Evolutionary conservation across 2,329 filamentous ascomycete genomes (phyloP).

Genomic region (Saccharata proteae): DNA sequence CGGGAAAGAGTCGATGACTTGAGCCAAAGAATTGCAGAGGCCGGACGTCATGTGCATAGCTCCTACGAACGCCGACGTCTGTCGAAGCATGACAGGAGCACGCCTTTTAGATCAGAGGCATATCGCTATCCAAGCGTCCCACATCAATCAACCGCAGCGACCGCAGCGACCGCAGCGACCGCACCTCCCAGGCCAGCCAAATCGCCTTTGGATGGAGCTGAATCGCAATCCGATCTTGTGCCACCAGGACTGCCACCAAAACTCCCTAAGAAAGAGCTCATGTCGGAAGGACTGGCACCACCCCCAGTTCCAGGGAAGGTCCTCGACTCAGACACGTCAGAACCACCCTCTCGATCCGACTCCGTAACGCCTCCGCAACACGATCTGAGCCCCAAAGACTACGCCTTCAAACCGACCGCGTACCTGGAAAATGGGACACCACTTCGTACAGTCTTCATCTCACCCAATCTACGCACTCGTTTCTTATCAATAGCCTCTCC

Average conservation of each 20-base stretch:
- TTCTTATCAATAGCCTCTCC: slow-evolving; percentile 63
- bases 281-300: slow-evolving; percentile 3
- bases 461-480: slow-evolving; percentile 55
- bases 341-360: slow-evolving; percentile 15
- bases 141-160: slow-evolving; percentile 16
- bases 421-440: slow-evolving; percentile 84
- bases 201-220: slow-evolving; percentile 12
- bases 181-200: slow-evolving; percentile 29
- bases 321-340: slow-evolving; percentile 9
- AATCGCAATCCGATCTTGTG: neutral
- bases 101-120: slow-evolving; percentile 10
- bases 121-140: slow-evolving; percentile 36
- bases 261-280: neutral
- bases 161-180: slow-evolving; percentile 7
- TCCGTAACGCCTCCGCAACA: slow-evolving; percentile 14
- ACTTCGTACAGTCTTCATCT: slow-evolving; percentile 78
- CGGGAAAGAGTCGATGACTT: slow-evolving; percentile 30
- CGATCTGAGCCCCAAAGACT: slow-evolving; percentile 42
- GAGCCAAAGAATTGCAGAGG: slow-evolving; percentile 39
- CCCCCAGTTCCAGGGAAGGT: slow-evolving; percentile 18
- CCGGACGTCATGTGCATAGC: slow-evolving; percentile 27
- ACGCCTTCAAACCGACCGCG: slow-evolving; percentile 72
- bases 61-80: slow-evolving; percentile 16
- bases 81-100: slow-evolving; percentile 1
- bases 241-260: slow-evolving; percentile 5